A percentile compares a stretch with the other conserved stretches of the same genome.
phyloP scores from a whole-genome alignment of 176 grass and related monocot species.

The Hsuehochloa calcarea region DNA sequence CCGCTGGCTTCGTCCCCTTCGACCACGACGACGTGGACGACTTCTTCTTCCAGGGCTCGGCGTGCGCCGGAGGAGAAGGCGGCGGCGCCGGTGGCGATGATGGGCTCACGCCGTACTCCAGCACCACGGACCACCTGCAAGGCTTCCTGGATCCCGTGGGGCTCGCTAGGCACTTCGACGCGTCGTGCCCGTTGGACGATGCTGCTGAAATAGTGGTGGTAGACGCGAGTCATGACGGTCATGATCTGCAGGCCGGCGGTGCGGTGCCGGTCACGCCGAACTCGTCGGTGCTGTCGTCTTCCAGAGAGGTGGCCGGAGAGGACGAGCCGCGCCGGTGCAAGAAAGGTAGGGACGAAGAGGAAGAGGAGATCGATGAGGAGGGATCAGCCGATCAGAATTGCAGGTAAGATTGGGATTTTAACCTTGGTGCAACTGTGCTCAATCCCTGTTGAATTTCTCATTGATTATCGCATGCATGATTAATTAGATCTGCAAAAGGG shows the following conservation, averaged over 20 bases:
- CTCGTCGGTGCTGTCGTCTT: constrained; percentile 43
- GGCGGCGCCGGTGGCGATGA: background rate
- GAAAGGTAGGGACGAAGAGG: constrained; percentile 14
- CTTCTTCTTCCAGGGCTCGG: constrained; percentile 1
- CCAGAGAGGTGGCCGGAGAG: constrained; percentile 17
- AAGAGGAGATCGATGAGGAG: background rate
- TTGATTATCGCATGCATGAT: background rate
- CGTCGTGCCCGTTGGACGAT: background rate
- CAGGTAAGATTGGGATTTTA: constrained; percentile 20
- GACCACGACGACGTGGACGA: background rate
- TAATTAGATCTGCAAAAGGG: background rate
- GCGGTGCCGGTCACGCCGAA: constrained; percentile 17
- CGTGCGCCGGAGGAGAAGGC: background rate
- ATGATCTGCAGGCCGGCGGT: background rate
- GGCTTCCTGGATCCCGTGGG: constrained; percentile 23
- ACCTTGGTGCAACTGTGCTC: background rate
- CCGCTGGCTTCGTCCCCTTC: background rate
- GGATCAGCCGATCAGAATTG: constrained; percentile 8
- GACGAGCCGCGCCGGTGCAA: background rate
- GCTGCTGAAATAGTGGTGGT: background rate
- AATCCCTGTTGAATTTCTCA: background rate
- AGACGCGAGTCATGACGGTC: background rate
- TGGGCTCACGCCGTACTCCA: constrained; percentile 12
- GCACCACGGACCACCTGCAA: constrained; percentile 37
- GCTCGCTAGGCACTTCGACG: background rate